Evolutionary conservation across 495 filamentous ascomycete genomes (phyloP), one percentile per base, ranked within the genome.

Genomic region (Oidiodendron maius): DNA sequence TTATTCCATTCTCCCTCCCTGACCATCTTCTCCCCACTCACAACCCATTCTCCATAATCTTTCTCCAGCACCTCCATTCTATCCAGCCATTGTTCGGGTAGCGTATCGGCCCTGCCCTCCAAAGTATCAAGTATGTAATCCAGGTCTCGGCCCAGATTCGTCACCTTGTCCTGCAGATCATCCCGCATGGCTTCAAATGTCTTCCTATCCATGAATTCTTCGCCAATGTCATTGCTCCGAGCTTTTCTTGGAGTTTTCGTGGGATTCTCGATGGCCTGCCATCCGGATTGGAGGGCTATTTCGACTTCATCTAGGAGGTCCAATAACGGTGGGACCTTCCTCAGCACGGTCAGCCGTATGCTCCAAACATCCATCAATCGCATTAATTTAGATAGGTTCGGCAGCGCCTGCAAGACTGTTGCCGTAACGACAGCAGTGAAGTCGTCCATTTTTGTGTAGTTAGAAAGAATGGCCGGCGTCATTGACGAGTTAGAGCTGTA

Each of bases 61-160:
- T 77, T 71, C 58, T 98, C 94, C 12, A 96, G 65, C 0, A 64
- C 61, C 60, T 97, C 94, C 57, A 97, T 77, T 5, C 81, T 72
- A 48, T 91, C 87, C 39, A 96, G 78, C 94, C 94, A 98, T 16
- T 66, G 58, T 25, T 95, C 88, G 0, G 93, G 93, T 9, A 98
- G 61, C 2, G 84, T 84, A 55, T 98, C 93, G 44, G 83, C 71
- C 21, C 80, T 74, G 4, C 87, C 89, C 60, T 96, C 93, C 9
- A 97, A 67, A 9, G 78, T 70, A 57, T 97, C 91, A 5, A 97
- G 74, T 75, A 94, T 86, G 11, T 67, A 73, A 61, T 98, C 93
- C 61, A 97, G 70, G 18, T 81, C 69, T 30, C 75, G 75, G 0
- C 89, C 94, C 1, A 87, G 74, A 15, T 76, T 72, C 26, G 77